These are phyloP conservation scores for Xylaria sp. DNA, from an alignment of 2,329 filamentous ascomycete genomes.

Conservation along the genomic window DNA sequence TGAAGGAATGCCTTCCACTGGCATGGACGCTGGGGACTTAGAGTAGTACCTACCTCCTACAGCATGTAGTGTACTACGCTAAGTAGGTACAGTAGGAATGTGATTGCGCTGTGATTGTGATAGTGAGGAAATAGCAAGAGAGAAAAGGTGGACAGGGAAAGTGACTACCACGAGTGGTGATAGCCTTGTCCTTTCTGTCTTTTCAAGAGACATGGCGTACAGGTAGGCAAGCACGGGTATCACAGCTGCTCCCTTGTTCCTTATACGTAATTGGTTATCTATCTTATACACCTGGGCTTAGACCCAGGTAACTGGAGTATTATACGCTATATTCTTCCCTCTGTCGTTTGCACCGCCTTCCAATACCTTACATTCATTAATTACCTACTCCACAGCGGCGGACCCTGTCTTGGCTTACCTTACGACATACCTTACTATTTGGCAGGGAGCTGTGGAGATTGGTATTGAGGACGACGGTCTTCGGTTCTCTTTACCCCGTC, in stretches of 20 bases:
- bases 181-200: constrained; percentile 6
- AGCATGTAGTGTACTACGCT: background rate
- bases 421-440: background rate
- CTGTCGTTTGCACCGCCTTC: constrained; percentile 8
- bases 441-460: constrained; percentile 12
- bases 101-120: background rate
- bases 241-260: constrained; percentile 20
- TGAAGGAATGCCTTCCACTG: background rate
- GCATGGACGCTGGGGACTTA: background rate
- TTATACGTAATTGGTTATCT: background rate
- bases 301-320: background rate
- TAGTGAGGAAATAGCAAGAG: background rate
- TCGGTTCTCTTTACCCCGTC: constrained; percentile 13
- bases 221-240: background rate
- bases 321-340: constrained; percentile 3
- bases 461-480: constrained; percentile 5
- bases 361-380: constrained; percentile 3
- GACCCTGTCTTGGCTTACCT: constrained; percentile 17
- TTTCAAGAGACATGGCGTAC: constrained; percentile 5
- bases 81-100: background rate
- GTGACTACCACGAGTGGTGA: background rate
- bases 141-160: background rate
- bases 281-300: background rate
- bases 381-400: background rate
- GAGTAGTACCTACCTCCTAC: no score